Conservation (phyloP, 2,329 filamentous ascomycete species). For the Cadophora luteo-olivacea region DNA sequence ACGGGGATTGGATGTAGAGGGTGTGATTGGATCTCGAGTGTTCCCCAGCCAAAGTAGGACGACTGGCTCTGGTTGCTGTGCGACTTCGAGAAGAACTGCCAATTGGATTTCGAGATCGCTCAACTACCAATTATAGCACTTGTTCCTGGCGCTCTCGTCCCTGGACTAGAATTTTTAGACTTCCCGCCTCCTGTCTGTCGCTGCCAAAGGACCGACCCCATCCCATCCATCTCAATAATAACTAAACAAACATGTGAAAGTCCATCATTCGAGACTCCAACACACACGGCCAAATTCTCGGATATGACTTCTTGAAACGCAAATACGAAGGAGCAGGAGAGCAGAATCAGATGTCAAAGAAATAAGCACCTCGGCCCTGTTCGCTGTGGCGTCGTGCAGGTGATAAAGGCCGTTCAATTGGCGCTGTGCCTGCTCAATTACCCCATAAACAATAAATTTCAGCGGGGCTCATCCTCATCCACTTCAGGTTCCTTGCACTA, state of each 20-base stretch:
- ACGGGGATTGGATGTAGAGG: neutral
- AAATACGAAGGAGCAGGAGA: neutral
- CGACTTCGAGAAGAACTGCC: neutral
- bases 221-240: neutral
- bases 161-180: constrained; percentile 5
- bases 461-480: neutral
- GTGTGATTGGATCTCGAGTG: neutral
- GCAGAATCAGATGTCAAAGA: constrained; percentile 13
- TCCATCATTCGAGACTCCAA: neutral
- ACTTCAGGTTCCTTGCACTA: neutral
- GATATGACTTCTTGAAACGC: neutral
- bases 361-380: constrained; percentile 17
- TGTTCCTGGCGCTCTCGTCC: constrained; percentile 8
- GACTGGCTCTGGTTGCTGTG: constrained; percentile 6
- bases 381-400: neutral
- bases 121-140: neutral
- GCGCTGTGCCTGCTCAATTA: constrained; percentile 9
- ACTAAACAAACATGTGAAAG: neutral
- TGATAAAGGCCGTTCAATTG: constrained; percentile 1
- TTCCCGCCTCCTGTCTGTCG: neutral
- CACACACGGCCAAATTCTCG: neutral
- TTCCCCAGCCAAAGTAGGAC: neutral
- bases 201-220: neutral
- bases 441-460: constrained; percentile 16
- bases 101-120: neutral